Conservation (phyloP, 140 eudicot genomes). For the Cichorium intybus region DNA sequence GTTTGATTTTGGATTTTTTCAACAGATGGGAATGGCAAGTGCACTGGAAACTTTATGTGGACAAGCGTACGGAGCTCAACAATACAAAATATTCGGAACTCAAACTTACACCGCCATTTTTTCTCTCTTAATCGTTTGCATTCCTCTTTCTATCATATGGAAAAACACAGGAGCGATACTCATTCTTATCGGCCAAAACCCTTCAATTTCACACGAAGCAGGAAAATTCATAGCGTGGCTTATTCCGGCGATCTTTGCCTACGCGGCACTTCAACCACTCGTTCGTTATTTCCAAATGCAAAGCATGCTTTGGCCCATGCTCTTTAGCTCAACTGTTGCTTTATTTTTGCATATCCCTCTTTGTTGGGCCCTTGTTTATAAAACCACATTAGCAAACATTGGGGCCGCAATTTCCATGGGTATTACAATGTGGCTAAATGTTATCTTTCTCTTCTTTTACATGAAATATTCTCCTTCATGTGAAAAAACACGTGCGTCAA, state of each 20-base stretch:
- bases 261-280: constrained; percentile 71
- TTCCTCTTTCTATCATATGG: constrained; percentile 71
- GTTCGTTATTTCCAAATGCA: constrained; percentile 77
- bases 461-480: constrained; percentile 60
- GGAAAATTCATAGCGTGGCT: constrained; percentile 61
- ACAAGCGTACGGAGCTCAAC: constrained; percentile 83
- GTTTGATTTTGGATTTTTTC: background rate
- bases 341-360: constrained; percentile 59
- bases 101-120: constrained; percentile 69
- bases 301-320: constrained; percentile 58
- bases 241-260: constrained; percentile 61
- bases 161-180: constrained; percentile 41
- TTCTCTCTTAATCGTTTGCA: constrained; percentile 56
- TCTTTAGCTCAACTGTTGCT: constrained; percentile 48
- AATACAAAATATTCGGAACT: constrained; percentile 62
- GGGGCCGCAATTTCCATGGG: constrained; percentile 73
- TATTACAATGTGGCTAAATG: constrained; percentile 70
- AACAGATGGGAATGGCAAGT: constrained; percentile 75
- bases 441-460: constrained; percentile 42
- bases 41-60: constrained; percentile 77
- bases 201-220: constrained; percentile 68
- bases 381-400: constrained; percentile 39
- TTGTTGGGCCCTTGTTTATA: constrained; percentile 64
- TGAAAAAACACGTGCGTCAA: constrained; percentile 54
- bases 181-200: constrained; percentile 63